phyloP scores from a whole-genome alignment of 1,284 basidiomycete genomes.

The Cronartium quercuum region DNA sequence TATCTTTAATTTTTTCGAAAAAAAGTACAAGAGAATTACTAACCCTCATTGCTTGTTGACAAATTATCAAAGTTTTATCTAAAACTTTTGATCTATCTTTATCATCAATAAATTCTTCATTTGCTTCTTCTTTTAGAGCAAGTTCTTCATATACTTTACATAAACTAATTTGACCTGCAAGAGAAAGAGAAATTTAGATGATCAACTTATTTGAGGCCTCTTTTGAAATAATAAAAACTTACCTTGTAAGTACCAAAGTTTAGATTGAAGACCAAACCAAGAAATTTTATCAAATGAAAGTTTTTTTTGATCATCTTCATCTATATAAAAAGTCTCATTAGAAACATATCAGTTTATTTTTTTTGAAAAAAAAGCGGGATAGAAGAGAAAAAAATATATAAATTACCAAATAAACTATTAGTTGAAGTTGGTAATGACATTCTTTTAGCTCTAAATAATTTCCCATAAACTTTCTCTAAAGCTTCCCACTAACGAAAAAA shows the following conservation, averaged over 20 bases:
- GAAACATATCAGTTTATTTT: not conserved
- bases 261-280: slow-evolving; percentile 38
- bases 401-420: not conserved
- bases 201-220: not conserved
- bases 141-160: slow-evolving; percentile 38
- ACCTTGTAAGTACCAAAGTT: slow-evolving; percentile 37
- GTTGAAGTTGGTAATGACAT: not conserved
- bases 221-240: not conserved
- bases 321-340: not conserved
- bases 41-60: slow-evolving; percentile 26
- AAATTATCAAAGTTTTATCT: slow-evolving; percentile 8
- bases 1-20: not conserved
- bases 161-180: slow-evolving; percentile 19
- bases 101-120: not conserved
- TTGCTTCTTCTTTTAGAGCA: slow-evolving; percentile 6
- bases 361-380: not conserved
- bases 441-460: not conserved
- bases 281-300: slow-evolving; percentile 19
- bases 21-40: not conserved
- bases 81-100: slow-evolving; percentile 17
- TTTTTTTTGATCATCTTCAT: not conserved
- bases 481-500: too few relatives aligned
- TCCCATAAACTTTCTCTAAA: not conserved
- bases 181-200: not conserved
- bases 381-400: not conserved